phyloP scores from a whole-genome alignment of 2,329 filamentous ascomycete species.

The Diaporthe vaccinii region DNA sequence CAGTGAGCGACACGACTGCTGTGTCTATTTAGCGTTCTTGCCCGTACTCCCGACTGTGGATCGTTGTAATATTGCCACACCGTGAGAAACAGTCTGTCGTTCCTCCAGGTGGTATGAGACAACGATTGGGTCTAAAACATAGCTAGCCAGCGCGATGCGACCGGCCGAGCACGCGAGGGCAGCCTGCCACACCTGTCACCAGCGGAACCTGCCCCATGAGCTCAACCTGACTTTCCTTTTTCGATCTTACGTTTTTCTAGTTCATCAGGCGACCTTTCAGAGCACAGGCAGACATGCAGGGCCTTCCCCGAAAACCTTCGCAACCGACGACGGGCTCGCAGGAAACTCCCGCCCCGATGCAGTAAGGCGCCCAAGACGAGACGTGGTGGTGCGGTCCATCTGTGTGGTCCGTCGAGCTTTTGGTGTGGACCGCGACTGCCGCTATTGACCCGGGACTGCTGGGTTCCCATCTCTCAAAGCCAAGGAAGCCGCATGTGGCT shows the following conservation, averaged over 20 bases:
- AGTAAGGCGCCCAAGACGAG: conserved; percentile 14
- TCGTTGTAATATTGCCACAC: not conserved
- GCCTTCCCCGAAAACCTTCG: conserved; percentile 26
- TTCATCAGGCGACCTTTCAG: conserved; percentile 1
- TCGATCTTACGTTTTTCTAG: not conserved
- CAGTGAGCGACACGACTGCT: not conserved
- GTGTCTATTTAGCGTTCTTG: not conserved
- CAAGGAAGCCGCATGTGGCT: conserved; percentile 22
- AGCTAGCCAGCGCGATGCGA: conserved; percentile 6
- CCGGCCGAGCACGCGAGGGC: not conserved
- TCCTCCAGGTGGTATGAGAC: not conserved
- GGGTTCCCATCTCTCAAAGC: not conserved
- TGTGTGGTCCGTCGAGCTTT: not conserved
- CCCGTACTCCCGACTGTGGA: not conserved
- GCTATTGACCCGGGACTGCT: not conserved
- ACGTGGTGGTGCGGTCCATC: not conserved
- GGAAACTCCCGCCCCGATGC: not conserved
- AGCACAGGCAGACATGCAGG: not conserved
- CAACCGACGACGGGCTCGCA: not conserved
- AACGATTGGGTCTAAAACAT: not conserved
- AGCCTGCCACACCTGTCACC: conserved; percentile 11
- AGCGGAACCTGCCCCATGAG: not conserved
- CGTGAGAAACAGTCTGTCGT: not conserved
- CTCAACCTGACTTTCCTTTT: no score
- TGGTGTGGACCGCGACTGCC: conserved; percentile 15